These are phyloP conservation scores for Hypoxylon crocopeplum DNA, from an alignment of 495 filamentous ascomycete genomes.

Conservation along the genomic window DNA sequence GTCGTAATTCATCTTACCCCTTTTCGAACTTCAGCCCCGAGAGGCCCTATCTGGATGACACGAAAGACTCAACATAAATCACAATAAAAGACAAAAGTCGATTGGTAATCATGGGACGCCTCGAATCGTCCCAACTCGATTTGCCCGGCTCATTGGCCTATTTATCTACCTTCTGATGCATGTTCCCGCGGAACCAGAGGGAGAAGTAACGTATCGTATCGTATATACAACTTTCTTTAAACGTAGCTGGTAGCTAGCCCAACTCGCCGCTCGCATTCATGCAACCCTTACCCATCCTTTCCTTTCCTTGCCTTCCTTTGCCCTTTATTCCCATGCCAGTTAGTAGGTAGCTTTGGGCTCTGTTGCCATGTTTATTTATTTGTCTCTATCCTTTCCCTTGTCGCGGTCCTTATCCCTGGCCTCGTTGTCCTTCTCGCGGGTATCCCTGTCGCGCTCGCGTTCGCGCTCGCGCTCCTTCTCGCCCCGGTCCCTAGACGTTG, in stretches of 20 bases:
- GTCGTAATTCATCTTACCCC: too few relatives aligned
- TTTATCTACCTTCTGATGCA: constrained; percentile 9
- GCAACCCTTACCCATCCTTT: background rate
- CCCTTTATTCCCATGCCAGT: background rate
- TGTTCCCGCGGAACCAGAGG: constrained; percentile 3
- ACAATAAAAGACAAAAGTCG: background rate
- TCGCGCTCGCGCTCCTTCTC: constrained; percentile 25
- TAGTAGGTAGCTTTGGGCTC: background rate
- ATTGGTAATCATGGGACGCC: too few relatives aligned
- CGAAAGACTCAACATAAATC: too few relatives aligned
- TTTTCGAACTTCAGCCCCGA: too few relatives aligned
- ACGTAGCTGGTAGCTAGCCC: too few relatives aligned
- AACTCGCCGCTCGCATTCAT: background rate
- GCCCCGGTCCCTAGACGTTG: constrained; percentile 11
- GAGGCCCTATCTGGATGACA: too few relatives aligned
- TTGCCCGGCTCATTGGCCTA: background rate
- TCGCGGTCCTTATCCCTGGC: constrained; percentile 25
- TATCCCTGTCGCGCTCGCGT: constrained; percentile 9
- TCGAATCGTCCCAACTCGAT: constrained; percentile 1
- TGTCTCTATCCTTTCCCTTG: constrained; percentile 30
- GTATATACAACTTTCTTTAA: too few relatives aligned
- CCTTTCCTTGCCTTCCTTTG: background rate
- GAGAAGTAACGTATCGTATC: too few relatives aligned
- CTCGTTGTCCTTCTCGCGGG: constrained; percentile 15
- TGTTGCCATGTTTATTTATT: too few relatives aligned